Conservation (phyloP, 2,329 filamentous ascomycete species). For the Colletotrichum limetticola region DNA sequence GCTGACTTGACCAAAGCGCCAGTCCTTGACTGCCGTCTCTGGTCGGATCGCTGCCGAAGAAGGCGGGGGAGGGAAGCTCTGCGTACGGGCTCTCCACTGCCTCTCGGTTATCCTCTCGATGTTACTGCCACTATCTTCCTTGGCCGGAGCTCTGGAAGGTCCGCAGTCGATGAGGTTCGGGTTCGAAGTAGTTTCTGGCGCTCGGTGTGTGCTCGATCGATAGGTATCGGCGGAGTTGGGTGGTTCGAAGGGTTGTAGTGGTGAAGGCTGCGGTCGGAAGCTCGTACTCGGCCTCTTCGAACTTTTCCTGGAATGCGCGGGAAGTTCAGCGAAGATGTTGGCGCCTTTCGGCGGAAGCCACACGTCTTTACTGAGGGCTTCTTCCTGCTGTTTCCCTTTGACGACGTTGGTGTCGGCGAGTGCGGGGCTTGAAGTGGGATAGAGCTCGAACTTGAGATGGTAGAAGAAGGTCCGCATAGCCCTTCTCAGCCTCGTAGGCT, state of each 20-base stretch:
- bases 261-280: slow-evolving; percentile 26
- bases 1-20: slow-evolving; percentile 82
- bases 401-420: slow-evolving; percentile 1
- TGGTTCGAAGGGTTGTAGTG: slow-evolving; percentile 32
- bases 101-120: slow-evolving; percentile 51
- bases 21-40: slow-evolving; percentile 70
- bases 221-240: slow-evolving; percentile 19
- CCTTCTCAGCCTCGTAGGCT: slow-evolving; percentile 33
- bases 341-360: slow-evolving; percentile 63
- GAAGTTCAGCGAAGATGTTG: slow-evolving; percentile 67
- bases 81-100: slow-evolving; percentile 52
- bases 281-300: slow-evolving; percentile 5
- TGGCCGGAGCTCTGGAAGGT: slow-evolving; percentile 46
- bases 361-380: slow-evolving; percentile 41
- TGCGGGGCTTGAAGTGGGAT: slow-evolving; percentile 56
- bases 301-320: slow-evolving; percentile 55
- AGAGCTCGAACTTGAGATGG: slow-evolving; percentile 75
- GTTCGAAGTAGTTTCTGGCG: slow-evolving; percentile 17
- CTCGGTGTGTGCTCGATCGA: slow-evolving; percentile 4
- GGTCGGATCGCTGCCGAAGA: slow-evolving; percentile 57
- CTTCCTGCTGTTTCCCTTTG: slow-evolving; percentile 19
- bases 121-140: slow-evolving; percentile 45
- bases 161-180: slow-evolving; percentile 62
- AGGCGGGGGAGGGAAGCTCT: slow-evolving; percentile 55
- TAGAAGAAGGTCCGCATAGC: slow-evolving; percentile 73